A percentile compares a stretch with the other conserved stretches of the same genome.
Conservation (phyloP, 768 basidiomycete species). For the Leucosporidium creatinivorum region DNA sequence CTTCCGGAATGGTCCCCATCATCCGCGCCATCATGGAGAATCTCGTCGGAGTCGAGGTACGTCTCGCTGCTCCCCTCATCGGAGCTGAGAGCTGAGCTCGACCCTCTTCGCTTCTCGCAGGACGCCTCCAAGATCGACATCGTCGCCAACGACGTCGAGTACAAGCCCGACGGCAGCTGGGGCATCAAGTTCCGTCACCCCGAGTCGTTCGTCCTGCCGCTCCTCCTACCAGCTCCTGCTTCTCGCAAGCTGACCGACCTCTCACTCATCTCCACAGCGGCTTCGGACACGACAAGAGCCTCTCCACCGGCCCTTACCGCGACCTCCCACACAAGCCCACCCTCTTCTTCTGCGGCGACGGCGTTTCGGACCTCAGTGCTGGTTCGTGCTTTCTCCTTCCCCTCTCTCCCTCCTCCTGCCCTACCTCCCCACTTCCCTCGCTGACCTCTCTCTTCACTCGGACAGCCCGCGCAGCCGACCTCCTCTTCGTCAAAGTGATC, state of each 20-base stretch:
- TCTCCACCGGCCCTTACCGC: constrained; percentile 87
- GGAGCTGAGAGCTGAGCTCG: constrained; percentile 66
- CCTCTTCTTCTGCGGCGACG: constrained; percentile 96
- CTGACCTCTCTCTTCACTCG: not conserved
- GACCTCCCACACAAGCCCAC: constrained; percentile 59
- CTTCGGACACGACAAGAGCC: constrained; percentile 94
- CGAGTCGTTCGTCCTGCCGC: constrained; percentile 55
- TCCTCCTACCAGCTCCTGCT: constrained; percentile 13
- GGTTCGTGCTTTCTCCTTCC: not conserved
- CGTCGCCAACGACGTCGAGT: constrained; percentile 80
- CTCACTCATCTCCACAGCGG: constrained; percentile 38
- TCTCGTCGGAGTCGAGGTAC: too few species aligned
- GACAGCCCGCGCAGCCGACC: constrained; percentile 83
- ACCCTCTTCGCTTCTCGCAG: constrained; percentile 42
- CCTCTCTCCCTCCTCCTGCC: not conserved
- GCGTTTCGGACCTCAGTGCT: constrained; percentile 68
- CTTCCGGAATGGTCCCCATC: constrained; percentile 52
- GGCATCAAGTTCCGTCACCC: constrained; percentile 82
- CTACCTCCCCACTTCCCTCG: not conserved
- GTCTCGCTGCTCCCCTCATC: too few species aligned
- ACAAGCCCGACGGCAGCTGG: constrained; percentile 55
- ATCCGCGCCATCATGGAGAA: constrained; percentile 53
- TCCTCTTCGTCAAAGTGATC: constrained; percentile 78
- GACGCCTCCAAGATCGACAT: constrained; percentile 71
- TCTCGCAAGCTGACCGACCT: not conserved